Percentiles rank a stretch among this genome's conserved stretches.
Evolutionary conservation across 805 yeast species (phyloP).

Genomic region (Zygosaccharomyces gambellarensis): DNA sequence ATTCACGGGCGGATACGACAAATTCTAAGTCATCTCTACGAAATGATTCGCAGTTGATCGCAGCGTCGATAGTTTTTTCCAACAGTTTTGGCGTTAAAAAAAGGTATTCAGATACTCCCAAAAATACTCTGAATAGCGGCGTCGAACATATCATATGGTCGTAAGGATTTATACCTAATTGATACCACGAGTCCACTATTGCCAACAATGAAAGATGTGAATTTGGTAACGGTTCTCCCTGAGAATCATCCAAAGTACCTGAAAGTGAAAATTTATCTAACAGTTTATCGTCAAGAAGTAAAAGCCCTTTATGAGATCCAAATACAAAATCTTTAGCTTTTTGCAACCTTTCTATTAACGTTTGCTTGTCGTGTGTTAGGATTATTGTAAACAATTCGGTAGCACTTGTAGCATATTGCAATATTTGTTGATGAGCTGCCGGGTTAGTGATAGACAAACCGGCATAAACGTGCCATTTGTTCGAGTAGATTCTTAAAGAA

Average conservation of each 20-base stretch:
- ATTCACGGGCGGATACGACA: slow-evolving; percentile 78
- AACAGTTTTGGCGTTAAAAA: slow-evolving; percentile 79
- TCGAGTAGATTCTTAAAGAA: slow-evolving; percentile 82
- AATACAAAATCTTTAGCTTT: slow-evolving; percentile 75
- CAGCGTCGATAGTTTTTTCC: slow-evolving; percentile 74
- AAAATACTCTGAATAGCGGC: slow-evolving; percentile 83
- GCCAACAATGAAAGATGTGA: slow-evolving; percentile 86
- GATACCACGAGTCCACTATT: slow-evolving; percentile 91
- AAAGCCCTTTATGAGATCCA: slow-evolving; percentile 54
- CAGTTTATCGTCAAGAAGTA: slow-evolving; percentile 70
- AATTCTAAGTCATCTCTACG: slow-evolving; percentile 90
- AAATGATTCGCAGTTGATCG: slow-evolving; percentile 60
- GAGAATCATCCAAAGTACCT: slow-evolving; percentile 42
- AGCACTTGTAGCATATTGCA: slow-evolving; percentile 81
- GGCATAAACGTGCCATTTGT: slow-evolving; percentile 98
- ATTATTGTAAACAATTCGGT: slow-evolving; percentile 80
- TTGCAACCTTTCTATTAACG: slow-evolving; percentile 51
- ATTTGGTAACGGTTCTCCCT: slow-evolving; percentile 47
- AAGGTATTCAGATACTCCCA: slow-evolving; percentile 89
- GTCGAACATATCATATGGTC: slow-evolving; percentile 97
- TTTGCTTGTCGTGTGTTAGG: slow-evolving; percentile 61
- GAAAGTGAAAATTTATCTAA: slow-evolving; percentile 76
- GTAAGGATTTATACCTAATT: slow-evolving; percentile 80
- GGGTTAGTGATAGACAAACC: slow-evolving; percentile 96
- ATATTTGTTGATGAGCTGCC: slow-evolving; percentile 83